Base-by-base conservation (phyloP, 2,329 filamentous ascomycete species). In the Davidsoniella australis region DNA sequence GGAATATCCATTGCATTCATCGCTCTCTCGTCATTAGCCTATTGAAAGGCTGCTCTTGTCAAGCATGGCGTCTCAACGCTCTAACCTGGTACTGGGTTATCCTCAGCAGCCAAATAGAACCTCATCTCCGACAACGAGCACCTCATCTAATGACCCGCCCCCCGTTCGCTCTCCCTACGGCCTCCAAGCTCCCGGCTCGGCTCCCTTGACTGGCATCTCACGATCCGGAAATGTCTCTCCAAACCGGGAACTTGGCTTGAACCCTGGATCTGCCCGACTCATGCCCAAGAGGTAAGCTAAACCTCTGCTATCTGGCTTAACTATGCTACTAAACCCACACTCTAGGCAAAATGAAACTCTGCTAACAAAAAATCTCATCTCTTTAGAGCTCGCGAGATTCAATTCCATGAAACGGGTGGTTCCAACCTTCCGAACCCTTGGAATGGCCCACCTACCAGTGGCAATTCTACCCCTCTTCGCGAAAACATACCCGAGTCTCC, bases 401-500 rank as follows among this genome's bases (percentile, higher is more conserved):
- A 96, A 68, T 88, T 88, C 49, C 88, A 95, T 68, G 89, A 96
- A 73, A 88, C 88, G 47, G 73, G 94, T 45, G 68, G 70, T 62
- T 80, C 72, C 60, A 73, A 76, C 59, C 73, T 71, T 64, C 65
- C 81, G 47, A 78, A 80, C 60, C 81, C 82, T 41, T 96, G 91
- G 91, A 87, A 87, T 72, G 89, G 91, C 9, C 89, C 91, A 56
- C 89, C 91, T 45, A 94, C 89, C 50, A 95, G 89, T 63, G 91
- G 89, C 56, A 89, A 94, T 64, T 95, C 89, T 17, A 95, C 89
- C 40, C 91, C 91, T 57, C 75, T 98, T 47, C 85, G 91, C 60
- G 91, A 96, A 68, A 95, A 89, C 56, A 96, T 98, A 54, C 88
- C 89, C 55, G 91, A 98, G 67, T 95, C 89, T 36, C 91, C 91